Percentiles rank a stretch among this genome's conserved stretches.
These are phyloP conservation scores for Dioscorea zingiberensis DNA, from an alignment of 106 monocot species.

Conservation along the genomic window DNA sequence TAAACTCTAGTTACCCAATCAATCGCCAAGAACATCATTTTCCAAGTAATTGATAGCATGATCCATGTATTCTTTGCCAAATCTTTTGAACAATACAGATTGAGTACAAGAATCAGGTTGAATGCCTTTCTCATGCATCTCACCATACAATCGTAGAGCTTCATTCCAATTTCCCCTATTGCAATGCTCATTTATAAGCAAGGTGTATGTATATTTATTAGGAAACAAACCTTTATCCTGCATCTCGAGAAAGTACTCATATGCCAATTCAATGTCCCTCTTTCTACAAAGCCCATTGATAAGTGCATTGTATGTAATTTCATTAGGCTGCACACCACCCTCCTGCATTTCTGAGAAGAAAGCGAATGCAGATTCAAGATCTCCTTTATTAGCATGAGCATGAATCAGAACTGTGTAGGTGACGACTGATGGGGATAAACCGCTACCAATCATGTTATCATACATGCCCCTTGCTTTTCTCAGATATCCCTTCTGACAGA, in stretches of 20 bases:
- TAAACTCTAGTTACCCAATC: constrained; percentile 5
- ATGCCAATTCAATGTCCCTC: constrained; percentile 34
- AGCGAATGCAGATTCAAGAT: constrained; percentile 32
- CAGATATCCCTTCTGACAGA: constrained; percentile 39
- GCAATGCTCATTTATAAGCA: constrained; percentile 66
- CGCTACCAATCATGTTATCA: constrained; percentile 40
- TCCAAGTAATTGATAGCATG: constrained; percentile 36
- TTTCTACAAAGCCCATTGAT: constrained; percentile 76
- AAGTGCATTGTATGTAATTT: constrained; percentile 81
- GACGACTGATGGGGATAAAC: constrained; percentile 58
- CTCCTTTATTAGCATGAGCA: constrained; percentile 50
- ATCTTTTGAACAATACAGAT: constrained; percentile 50
- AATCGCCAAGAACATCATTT: constrained; percentile 37
- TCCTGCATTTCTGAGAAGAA: constrained; percentile 51
- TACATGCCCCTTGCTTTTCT: constrained; percentile 35
- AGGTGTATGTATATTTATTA: constrained; percentile 83
- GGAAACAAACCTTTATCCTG: constrained; percentile 62
- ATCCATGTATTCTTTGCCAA: constrained; percentile 34
- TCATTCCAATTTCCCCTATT: constrained; percentile 55
- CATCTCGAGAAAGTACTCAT: constrained; percentile 67
- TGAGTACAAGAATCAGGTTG: constrained; percentile 57
- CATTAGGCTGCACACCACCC: constrained; percentile 47
- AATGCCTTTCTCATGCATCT: constrained; percentile 67
- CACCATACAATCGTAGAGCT: constrained; percentile 56
- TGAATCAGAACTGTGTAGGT: constrained; percentile 85